phyloP scores from a whole-genome alignment of 768 basidiomycete genomes.

The Leucosporidium yakuticum region DNA sequence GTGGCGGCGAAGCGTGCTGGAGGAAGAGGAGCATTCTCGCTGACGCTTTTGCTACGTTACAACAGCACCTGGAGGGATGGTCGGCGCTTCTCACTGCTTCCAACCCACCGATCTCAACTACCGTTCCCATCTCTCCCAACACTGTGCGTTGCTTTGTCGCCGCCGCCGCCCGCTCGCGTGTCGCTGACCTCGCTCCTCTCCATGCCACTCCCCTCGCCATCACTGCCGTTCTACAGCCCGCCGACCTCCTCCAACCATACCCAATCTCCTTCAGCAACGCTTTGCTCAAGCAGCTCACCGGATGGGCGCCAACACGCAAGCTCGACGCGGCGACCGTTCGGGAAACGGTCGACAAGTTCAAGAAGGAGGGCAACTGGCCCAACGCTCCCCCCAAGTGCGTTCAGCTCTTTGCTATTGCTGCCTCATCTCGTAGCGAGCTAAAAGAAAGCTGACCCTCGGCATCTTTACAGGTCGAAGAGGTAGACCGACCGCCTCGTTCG shows the following conservation, averaged over 20 bases:
- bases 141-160: background rate
- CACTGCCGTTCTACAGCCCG: constrained; percentile 13
- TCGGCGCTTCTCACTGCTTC: constrained; percentile 26
- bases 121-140: constrained; percentile 29
- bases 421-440: background rate
- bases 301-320: constrained; percentile 23
- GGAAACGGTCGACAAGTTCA: constrained; percentile 25
- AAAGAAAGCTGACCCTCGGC: too few species aligned
- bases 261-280: constrained; percentile 22
- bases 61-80: constrained; percentile 31
- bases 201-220: too few species aligned
- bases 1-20: background rate
- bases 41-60: background rate
- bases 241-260: constrained; percentile 31
- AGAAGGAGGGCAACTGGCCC: constrained; percentile 34
- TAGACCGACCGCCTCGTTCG: too few species aligned
- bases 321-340: constrained; percentile 12
- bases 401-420: background rate
- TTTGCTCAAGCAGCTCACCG: constrained; percentile 14
- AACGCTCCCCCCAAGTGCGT: constrained; percentile 12
- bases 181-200: background rate
- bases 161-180: background rate
- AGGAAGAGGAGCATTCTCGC: background rate
- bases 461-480: too few species aligned
- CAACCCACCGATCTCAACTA: constrained; percentile 24